A percentile compares a stretch with the other conserved stretches of the same genome.
phyloP scores from a whole-genome alignment of 345 rosid species.

The Gossypium arboreum region DNA sequence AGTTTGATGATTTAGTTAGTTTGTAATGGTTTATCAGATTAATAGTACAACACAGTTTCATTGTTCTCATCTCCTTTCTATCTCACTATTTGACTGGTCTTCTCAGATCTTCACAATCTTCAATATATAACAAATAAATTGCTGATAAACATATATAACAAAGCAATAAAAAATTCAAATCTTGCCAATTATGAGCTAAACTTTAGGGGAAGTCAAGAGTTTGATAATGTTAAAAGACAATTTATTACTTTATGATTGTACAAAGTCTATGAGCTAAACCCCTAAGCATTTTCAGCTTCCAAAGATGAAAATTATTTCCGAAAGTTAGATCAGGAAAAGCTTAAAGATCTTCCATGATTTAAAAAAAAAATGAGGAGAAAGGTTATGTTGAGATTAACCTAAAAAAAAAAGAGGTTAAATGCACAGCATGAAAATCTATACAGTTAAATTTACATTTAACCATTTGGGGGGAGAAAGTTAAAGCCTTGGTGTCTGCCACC shows the following conservation, averaged over 20 bases:
- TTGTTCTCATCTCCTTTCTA: too few relatives aligned
- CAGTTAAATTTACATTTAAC: slow-evolving; percentile 33
- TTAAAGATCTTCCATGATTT: not conserved
- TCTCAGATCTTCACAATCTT: too few relatives aligned
- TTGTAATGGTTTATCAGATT: too few relatives aligned
- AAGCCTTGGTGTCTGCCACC: slow-evolving; percentile 17
- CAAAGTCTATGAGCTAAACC: not conserved
- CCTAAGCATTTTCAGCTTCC: not conserved
- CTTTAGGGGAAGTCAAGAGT: not conserved
- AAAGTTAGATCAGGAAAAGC: slow-evolving; percentile 1
- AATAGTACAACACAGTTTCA: too few relatives aligned
- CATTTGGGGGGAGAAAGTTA: not conserved
- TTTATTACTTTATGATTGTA: slow-evolving; percentile 1
- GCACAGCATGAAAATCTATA: slow-evolving; percentile 35
- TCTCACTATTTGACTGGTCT: too few relatives aligned
- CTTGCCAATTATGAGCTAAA: not conserved
- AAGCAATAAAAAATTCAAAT: too few relatives aligned
- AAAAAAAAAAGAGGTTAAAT: slow-evolving; percentile 11
- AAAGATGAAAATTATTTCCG: not conserved
- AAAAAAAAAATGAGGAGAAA: not conserved
- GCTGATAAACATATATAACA: too few relatives aligned
- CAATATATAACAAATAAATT: too few relatives aligned
- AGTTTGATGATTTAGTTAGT: too few relatives aligned
- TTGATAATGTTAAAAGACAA: not conserved
- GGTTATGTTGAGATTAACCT: not conserved